Evolutionary conservation across 2,329 filamentous ascomycete species (phyloP), one percentile per base, ranked within the genome.

Genomic region (Orbilia brochopaga): DNA sequence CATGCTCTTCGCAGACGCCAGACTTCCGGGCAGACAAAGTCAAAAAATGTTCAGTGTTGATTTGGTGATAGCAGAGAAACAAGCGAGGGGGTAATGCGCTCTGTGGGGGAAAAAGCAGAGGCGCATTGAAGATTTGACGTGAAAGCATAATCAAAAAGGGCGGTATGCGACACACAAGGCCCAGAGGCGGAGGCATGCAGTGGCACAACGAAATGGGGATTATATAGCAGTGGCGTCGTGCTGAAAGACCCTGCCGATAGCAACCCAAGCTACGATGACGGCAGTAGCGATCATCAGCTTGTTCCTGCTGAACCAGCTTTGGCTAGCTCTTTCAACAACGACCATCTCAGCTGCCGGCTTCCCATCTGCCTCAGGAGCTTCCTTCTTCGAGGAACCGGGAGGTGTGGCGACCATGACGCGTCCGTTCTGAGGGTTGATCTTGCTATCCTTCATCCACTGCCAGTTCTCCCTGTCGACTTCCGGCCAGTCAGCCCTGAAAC

Each of bases 401-500:
- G 63, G 10, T n/a, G 51, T n/a, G 19, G 44, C 44, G 8, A 53
- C n/a, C 46, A 69, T 62, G 19, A 69, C 65, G 23, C 65, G 65
- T 17, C 94, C 94, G 0, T 91, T 96, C 8, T 82, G 82, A 4
- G 85, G 81, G 79, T 99, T 91, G 75, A 99, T 87, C 75, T 87
- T 86, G 78, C 90, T 87, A 78, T 91, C 87, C 78, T 87, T 87
- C 84, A 99, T 95, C 91, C 91, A 97, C 77, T 87, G 87, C 87
- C 89, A 90, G 78, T 99, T 99, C 82, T 94, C 90, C 74, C 85
- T 83, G 78, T 99, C 92, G 21, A 96, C 78, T 52, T 97, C 93
- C 15, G 91, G 87, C 91, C 92, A 99, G 81, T 97, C 91, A 10
- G 85, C 83, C 63, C 87, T 85, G 79, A 99, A 99, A 81, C 95